Evolutionary conservation across 371 early-diverging fungal species (phyloP).

Genomic region (Mucor racemosus): DNA sequence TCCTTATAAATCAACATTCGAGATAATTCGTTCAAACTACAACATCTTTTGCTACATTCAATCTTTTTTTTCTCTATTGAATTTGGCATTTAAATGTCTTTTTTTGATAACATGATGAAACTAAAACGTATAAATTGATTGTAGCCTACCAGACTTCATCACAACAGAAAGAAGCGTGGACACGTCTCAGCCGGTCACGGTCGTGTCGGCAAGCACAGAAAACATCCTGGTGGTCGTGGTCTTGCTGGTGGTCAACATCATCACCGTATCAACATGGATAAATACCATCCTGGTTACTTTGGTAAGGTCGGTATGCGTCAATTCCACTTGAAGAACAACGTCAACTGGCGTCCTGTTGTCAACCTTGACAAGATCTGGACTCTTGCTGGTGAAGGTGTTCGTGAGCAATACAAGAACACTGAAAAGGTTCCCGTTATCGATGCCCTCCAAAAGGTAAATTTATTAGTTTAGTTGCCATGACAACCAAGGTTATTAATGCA

Average conservation of each 20-base stretch:
- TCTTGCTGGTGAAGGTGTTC: constrained; percentile 91
- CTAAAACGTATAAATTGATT: background rate
- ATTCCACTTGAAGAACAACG: constrained; percentile 97
- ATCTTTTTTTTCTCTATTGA: background rate
- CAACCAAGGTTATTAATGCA: background rate
- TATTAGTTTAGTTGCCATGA: background rate
- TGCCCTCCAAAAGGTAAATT: constrained; percentile 73
- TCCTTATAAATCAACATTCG: background rate
- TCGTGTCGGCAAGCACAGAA: constrained; percentile 96
- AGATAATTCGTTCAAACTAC: background rate
- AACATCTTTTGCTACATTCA: constrained; percentile 1
- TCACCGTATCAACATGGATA: constrained; percentile 99
- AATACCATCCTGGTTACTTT: constrained; percentile 99
- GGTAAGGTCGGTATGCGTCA: constrained; percentile 99
- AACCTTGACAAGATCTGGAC: constrained; percentile 96
- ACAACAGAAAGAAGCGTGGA: constrained; percentile 91
- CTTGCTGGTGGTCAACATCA: constrained; percentile 99
- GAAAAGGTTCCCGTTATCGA: constrained; percentile 96
- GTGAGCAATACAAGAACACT: constrained; percentile 85
- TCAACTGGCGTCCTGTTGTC: constrained; percentile 86
- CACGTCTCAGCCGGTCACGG: constrained; percentile 96
- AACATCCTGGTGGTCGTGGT: constrained; percentile 99
- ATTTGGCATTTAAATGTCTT: background rate
- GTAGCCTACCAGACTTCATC: constrained; percentile 86
- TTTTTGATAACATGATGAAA: background rate